Conservation (phyloP, 129 eudicot species). For the Escallonia rubra region DNA sequence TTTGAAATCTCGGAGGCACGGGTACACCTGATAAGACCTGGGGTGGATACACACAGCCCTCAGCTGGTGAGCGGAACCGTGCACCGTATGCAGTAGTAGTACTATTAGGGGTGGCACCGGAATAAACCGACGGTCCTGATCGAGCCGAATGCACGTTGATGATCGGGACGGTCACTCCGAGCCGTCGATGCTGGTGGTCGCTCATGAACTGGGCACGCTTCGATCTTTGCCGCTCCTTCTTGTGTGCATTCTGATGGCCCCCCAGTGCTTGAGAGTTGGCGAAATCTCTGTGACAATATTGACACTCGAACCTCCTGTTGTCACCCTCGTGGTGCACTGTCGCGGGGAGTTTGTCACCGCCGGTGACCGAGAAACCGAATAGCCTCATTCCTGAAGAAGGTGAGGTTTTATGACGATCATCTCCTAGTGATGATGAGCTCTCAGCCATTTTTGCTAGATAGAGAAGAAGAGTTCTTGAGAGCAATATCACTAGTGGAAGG, state of each 20-base stretch:
- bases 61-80: conserved; percentile 15
- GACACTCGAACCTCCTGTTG: conserved; percentile 60
- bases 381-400: conserved; percentile 57
- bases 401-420: conserved; percentile 12
- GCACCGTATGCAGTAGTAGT: conserved; percentile 25
- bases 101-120: conserved; percentile 8
- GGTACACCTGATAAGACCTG: conserved; percentile 72
- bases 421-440: conserved; percentile 15
- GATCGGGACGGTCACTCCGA: conserved; percentile 37
- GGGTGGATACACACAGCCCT: conserved; percentile 26
- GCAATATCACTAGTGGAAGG: background rate
- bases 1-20: conserved; percentile 17
- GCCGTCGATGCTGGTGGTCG: conserved; percentile 33
- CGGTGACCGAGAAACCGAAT: conserved; percentile 54
- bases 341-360: conserved; percentile 19
- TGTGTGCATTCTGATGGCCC: conserved; percentile 89
- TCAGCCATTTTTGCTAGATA: conserved; percentile 37
- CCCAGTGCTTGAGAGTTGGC: conserved; percentile 84
- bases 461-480: too few species aligned
- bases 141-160: conserved; percentile 38
- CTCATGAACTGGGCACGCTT: conserved; percentile 49
- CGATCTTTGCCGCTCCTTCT: conserved; percentile 64
- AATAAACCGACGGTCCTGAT: conserved; percentile 28
- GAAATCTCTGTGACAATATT: conserved; percentile 59
- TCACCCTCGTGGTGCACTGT: conserved; percentile 28